Evolutionary conservation across 768 basidiomycete genomes (phyloP).

Genomic region (Psilocybe sp.): DNA sequence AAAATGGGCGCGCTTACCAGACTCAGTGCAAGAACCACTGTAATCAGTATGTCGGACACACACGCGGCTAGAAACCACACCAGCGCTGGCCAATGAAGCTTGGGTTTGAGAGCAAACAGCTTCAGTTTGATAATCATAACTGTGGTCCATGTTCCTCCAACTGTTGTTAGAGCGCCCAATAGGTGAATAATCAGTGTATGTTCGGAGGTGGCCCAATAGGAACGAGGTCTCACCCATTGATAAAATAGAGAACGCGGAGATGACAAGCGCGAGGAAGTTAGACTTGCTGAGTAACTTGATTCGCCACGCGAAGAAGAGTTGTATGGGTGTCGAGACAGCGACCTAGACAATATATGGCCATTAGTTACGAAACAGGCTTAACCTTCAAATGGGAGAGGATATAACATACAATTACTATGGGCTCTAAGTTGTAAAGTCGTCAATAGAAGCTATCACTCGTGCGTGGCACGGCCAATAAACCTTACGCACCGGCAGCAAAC

Average conservation of each 20-base stretch:
- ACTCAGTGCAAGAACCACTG: conserved; percentile 32
- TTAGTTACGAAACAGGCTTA: background rate
- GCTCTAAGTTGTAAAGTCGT: conserved; percentile 21
- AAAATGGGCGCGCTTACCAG: conserved; percentile 25
- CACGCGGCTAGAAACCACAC: conserved; percentile 43
- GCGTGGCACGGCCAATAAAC: too few species aligned
- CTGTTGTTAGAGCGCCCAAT: conserved; percentile 21
- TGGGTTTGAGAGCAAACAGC: conserved; percentile 37
- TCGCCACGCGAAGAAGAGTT: conserved; percentile 44
- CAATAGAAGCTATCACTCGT: background rate
- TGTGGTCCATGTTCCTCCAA: conserved; percentile 41
- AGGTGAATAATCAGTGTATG: background rate
- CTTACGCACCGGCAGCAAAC: conserved; percentile 18
- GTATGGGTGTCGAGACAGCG: conserved; percentile 43
- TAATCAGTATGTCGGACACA: conserved; percentile 40
- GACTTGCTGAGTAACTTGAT: conserved; percentile 39
- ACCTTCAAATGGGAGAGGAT: background rate
- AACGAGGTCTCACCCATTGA: conserved; percentile 27
- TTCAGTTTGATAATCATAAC: conserved; percentile 30
- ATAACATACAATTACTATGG: conserved; percentile 26
- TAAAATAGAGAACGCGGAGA: conserved; percentile 31
- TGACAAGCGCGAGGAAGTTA: conserved; percentile 28
- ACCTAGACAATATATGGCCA: conserved; percentile 27
- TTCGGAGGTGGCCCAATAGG: background rate
- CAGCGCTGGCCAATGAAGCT: conserved; percentile 41